These are phyloP conservation scores for Leccinum huronense DNA, from an alignment of 1,284 basidiomycete species.

Conservation along the genomic window DNA sequence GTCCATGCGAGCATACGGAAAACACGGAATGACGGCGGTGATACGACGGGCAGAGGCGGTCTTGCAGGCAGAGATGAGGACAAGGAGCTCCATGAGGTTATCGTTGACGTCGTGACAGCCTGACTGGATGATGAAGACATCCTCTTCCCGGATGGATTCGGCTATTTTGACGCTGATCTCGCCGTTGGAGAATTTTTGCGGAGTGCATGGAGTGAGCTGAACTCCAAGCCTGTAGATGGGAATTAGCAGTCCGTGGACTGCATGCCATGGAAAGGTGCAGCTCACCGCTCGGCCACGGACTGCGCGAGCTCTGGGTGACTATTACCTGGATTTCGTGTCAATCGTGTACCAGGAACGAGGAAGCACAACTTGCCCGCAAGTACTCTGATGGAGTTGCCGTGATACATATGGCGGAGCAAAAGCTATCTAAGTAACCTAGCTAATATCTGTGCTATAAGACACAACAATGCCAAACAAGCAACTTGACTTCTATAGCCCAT, in stretches of 20 bases:
- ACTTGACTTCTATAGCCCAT: too few relatives aligned
- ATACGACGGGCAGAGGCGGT: conserved; percentile 95
- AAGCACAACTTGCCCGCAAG: conserved; percentile 70
- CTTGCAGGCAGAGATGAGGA: conserved; percentile 93
- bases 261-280: conserved; percentile 46
- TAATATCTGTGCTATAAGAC: conserved; percentile 9
- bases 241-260: conserved; percentile 47
- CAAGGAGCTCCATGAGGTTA: conserved; percentile 88
- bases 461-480: conserved; percentile 23
- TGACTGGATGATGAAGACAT: conserved; percentile 95
- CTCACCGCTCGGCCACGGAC: conserved; percentile 93
- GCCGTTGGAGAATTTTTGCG: conserved; percentile 95
- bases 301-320: conserved; percentile 97
- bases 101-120: conserved; percentile 79
- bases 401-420: conserved; percentile 55
- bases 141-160: conserved; percentile 95
- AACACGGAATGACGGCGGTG: conserved; percentile 98
- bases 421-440: neutral
- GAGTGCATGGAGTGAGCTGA: conserved; percentile 84
- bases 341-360: conserved; percentile 15
- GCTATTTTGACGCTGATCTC: conserved; percentile 92
- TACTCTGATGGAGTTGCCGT: conserved; percentile 92
- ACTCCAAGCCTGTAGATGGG: conserved; percentile 73
- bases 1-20: conserved; percentile 96
- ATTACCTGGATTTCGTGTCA: conserved; percentile 67